Evolutionary conservation across 306 rosid species (phyloP).

Genomic region (Hippophae rhamnoides): DNA sequence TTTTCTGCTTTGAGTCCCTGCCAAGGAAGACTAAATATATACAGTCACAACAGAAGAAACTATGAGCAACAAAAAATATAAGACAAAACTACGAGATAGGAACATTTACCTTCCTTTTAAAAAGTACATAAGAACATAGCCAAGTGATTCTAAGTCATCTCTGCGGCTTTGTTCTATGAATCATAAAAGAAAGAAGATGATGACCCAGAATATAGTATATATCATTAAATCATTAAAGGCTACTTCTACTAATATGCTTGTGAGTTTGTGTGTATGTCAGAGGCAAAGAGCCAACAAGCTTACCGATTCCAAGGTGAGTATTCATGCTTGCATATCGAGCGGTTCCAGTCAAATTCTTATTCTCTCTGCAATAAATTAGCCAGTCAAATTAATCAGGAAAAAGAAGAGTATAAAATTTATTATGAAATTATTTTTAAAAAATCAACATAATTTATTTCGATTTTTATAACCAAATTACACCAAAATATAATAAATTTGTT

Average conservation of each 20-base stretch:
- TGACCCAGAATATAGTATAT: constrained; percentile 7
- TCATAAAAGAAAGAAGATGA: constrained; percentile 17
- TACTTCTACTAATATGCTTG: too few species aligned
- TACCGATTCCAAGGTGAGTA: constrained; percentile 97
- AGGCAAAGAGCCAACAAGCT: constrained; percentile 9
- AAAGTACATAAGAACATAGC: constrained; percentile 90
- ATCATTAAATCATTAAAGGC: background rate
- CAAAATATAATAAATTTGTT: too few species aligned
- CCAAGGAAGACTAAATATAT: constrained; percentile 81
- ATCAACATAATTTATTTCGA: too few species aligned
- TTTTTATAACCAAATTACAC: too few species aligned
- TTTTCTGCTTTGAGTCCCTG: constrained; percentile 98
- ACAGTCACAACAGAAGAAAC: constrained; percentile 30
- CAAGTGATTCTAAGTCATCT: constrained; percentile 97
- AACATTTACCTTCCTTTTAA: constrained; percentile 72
- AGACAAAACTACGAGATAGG: constrained; percentile 7
- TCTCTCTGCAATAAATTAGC: constrained; percentile 58
- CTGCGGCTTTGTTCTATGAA: constrained; percentile 87
- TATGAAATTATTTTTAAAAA: too few species aligned
- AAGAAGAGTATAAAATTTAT: too few species aligned
- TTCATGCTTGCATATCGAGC: constrained; percentile 99
- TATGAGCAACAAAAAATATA: constrained; percentile 9
- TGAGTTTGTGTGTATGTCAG: background rate
- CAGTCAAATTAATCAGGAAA: constrained; percentile 12
- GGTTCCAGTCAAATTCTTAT: constrained; percentile 95